A percentile compares a stretch with the other conserved stretches of the same genome.
Conservation (phyloP, 139 green algal genomes). For the Closterium sp. region DNA sequence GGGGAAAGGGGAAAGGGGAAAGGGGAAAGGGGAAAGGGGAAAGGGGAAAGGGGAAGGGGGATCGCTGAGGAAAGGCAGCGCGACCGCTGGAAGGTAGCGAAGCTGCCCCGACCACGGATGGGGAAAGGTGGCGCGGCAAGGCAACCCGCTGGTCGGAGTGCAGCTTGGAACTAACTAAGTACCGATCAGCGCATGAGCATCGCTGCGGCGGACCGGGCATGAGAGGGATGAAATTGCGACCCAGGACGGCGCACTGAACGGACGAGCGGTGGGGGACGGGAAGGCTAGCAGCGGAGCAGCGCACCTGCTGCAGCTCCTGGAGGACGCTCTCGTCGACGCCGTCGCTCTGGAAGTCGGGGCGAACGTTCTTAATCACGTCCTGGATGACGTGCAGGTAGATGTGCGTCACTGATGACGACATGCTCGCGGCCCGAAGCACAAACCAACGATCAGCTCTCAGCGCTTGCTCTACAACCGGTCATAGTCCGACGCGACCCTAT, state of each 20-base stretch:
- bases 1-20: background rate
- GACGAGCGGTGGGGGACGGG: background rate
- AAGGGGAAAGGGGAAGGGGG: background rate
- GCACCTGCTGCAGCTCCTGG: constrained; percentile 24
- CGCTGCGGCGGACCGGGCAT: too few species aligned
- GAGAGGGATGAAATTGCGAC: too few species aligned
- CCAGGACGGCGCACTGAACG: too few species aligned
- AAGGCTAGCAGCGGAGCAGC: too few species aligned
- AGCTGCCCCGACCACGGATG: too few species aligned
- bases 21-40: background rate
- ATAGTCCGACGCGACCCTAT: background rate
- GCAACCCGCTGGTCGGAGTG: too few species aligned
- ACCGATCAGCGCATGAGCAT: too few species aligned
- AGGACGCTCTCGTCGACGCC: constrained; percentile 31
- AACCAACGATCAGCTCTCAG: background rate
- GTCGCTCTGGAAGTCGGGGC: constrained; percentile 42
- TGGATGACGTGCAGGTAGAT: constrained; percentile 41
- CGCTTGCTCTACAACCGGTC: background rate
- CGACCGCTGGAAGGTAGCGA: too few species aligned
- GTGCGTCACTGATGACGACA: constrained; percentile 16
- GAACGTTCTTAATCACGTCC: constrained; percentile 41
- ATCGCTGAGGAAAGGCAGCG: background rate
- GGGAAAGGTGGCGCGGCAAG: too few species aligned
- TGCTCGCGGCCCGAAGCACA: background rate
- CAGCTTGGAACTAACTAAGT: too few species aligned